Conservation (phyloP, 2,329 filamentous ascomycete genomes). For the Aureobasidium sp. region DNA sequence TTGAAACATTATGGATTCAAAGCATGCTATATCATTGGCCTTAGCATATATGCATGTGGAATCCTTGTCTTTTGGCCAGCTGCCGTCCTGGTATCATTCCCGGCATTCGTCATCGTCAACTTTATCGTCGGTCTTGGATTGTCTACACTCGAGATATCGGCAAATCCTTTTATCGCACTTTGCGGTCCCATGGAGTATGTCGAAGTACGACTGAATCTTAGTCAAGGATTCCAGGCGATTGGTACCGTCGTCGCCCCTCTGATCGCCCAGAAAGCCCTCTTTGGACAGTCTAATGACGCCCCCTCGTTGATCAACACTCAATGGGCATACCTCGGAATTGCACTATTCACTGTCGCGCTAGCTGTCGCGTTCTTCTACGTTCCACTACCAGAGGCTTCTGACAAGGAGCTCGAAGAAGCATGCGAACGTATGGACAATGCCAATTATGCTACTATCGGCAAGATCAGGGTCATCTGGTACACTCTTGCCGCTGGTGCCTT, state of each 20-base stretch:
- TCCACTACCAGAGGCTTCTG: slow-evolving; percentile 53
- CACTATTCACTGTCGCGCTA: slow-evolving; percentile 50
- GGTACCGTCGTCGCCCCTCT: slow-evolving; percentile 52
- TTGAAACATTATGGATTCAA: slow-evolving; percentile 55
- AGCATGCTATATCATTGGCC: slow-evolving; percentile 50
- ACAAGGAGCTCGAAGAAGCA: slow-evolving; percentile 49
- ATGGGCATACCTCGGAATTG: slow-evolving; percentile 57
- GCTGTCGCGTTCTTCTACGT: slow-evolving; percentile 54
- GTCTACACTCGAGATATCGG: slow-evolving; percentile 50
- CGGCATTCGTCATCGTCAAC: slow-evolving; percentile 53
- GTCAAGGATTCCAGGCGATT: slow-evolving; percentile 53
- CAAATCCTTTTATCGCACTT: slow-evolving; percentile 54
- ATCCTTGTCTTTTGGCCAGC: slow-evolving; percentile 57
- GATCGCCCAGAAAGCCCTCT: slow-evolving; percentile 50
- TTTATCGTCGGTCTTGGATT: slow-evolving; percentile 54
- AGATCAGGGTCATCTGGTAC: slow-evolving; percentile 45
- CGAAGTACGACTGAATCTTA: slow-evolving; percentile 51
- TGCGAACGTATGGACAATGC: slow-evolving; percentile 43
- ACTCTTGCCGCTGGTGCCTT: slow-evolving; percentile 47
- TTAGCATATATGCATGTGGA: slow-evolving; percentile 54
- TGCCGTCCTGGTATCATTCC: slow-evolving; percentile 52
- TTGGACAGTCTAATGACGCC: slow-evolving; percentile 38
- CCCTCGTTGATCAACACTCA: slow-evolving; percentile 51
- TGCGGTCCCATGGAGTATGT: slow-evolving; percentile 53
- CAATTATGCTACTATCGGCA: slow-evolving; percentile 36